phyloP scores from a whole-genome alignment of 2,329 filamentous ascomycete species.

The Penicillium brevicompactum region DNA sequence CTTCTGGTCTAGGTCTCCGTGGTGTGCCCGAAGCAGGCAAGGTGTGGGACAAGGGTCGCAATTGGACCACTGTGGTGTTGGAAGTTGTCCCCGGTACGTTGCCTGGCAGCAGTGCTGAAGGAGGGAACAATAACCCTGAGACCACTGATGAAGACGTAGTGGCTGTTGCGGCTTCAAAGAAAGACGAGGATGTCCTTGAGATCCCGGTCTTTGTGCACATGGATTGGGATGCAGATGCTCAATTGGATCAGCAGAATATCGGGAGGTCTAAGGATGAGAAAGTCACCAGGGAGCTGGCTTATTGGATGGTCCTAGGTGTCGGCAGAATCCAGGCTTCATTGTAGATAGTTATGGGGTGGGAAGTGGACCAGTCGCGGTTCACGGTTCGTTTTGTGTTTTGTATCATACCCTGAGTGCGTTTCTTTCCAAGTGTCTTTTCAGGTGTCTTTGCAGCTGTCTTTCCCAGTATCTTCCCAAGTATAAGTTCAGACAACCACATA shows the following conservation, averaged over 20 bases:
- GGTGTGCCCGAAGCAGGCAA: constrained; percentile 78
- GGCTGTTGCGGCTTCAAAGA: constrained; percentile 31
- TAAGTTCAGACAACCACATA: too few species aligned
- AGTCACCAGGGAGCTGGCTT: constrained; percentile 86
- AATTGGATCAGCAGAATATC: constrained; percentile 38
- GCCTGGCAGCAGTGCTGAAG: constrained; percentile 32
- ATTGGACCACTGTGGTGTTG: constrained; percentile 92
- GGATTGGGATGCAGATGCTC: constrained; percentile 76
- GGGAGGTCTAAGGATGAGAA: constrained; percentile 60
- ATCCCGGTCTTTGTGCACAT: constrained; percentile 92
- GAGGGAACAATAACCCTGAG: constrained; percentile 35
- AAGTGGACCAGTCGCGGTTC: constrained; percentile 3
- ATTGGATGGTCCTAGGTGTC: constrained; percentile 91
- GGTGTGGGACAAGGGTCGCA: constrained; percentile 91
- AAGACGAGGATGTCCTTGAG: constrained; percentile 71
- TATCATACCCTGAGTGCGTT: constrained; percentile 19
- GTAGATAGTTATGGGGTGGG: constrained; percentile 11
- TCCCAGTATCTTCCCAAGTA: too few species aligned
- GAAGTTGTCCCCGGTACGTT: constrained; percentile 72
- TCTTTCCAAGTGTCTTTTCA: not conserved
- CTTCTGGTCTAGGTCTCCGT: constrained; percentile 44
- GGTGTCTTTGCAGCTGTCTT: not conserved
- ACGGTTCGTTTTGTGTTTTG: constrained; percentile 6
- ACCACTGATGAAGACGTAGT: constrained; percentile 29
- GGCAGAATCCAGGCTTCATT: constrained; percentile 65